Base-by-base conservation (phyloP, 768 basidiomycete genomes). In the Rhizopogon roseolus region DNA sequence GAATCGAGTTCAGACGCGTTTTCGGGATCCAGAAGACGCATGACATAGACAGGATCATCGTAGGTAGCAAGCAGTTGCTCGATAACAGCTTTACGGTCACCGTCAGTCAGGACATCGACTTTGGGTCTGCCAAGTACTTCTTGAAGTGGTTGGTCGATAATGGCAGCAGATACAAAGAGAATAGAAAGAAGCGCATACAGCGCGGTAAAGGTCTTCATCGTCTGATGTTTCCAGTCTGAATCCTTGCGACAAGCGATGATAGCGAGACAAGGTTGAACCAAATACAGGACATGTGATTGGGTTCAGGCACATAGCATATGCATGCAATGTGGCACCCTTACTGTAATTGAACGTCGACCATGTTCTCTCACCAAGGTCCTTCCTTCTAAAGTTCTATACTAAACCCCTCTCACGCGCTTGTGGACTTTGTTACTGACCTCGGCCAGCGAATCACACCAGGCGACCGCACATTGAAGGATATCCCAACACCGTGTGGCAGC, bases 1-100 rank as follows among this genome's bases (percentile, higher is more conserved):
- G 58, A 54, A 8, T 61, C 62, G 22, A 63, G 60, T 11, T 46
- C 53, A 14, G 50, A 22, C 10, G 60, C 57, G n/a, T 56, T 32
- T 3, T 4, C 49, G 11, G 63, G 50, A 34, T 62, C 57, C 1
- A 63, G 2, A 37, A 62, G 22, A 43, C 29, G 52, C 53, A 64
- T 54, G 17, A 64, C 55, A 17, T 55, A 37, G 16, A 59, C 57
- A 1, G 55, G 57, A 41, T 64, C 62, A 16, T 44, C 55, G 1
- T 63, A 53, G 0, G 25, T 50, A 29, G 59, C 59, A 11, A 63
- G 27, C 2, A 63, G 41, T 4, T 13, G 44, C 5, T 44, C 36
- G 29, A 63, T 49, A 9, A 22, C 38, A 1, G 37, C 52, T 11
- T 58, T 51, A 5, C 32, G 45, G 17, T 58, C 53, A 3, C 14